These are phyloP conservation scores for Gossypium stocksii DNA, from an alignment of 345 rosid species.

Conservation along the genomic window DNA sequence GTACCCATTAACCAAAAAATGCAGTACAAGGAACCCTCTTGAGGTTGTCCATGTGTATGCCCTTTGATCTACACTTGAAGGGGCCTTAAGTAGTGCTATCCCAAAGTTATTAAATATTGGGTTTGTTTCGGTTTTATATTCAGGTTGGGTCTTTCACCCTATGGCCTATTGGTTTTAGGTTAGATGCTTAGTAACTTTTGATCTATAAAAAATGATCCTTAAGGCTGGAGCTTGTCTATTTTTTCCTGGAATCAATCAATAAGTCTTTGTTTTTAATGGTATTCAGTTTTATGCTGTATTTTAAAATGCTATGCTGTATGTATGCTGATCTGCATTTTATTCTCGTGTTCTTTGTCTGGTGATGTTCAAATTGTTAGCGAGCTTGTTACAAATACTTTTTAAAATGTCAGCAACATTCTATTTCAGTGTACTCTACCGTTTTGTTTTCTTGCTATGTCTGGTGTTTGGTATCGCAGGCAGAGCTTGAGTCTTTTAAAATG, in stretches of 20 bases:
- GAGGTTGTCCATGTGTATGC: not conserved
- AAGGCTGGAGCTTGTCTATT: not conserved
- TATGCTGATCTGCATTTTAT: not conserved
- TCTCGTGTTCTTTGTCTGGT: not conserved
- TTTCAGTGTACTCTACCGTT: not conserved
- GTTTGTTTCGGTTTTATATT: not conserved
- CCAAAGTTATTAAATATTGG: not conserved
- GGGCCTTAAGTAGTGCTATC: not conserved
- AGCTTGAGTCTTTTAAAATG: constrained; percentile 66
- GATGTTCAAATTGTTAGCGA: not conserved
- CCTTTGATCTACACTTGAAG: not conserved
- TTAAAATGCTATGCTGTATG: constrained; percentile 9
- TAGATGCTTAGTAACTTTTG: not conserved
- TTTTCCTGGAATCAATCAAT: not conserved
- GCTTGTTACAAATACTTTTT: not conserved
- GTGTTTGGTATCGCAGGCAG: constrained; percentile 48
- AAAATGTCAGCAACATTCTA: not conserved
- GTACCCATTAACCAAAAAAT: not conserved
- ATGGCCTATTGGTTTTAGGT: not conserved
- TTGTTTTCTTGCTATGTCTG: constrained; percentile 15
- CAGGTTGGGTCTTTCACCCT: not conserved
- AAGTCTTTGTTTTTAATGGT: not conserved
- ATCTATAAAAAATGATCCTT: not conserved
- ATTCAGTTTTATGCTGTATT: not conserved
- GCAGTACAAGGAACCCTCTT: not conserved